Evolutionary conservation across 108 stramenopile species (phyloP), one percentile per base, ranked within the genome.

Genomic region (Cyclotella cryptica): DNA sequence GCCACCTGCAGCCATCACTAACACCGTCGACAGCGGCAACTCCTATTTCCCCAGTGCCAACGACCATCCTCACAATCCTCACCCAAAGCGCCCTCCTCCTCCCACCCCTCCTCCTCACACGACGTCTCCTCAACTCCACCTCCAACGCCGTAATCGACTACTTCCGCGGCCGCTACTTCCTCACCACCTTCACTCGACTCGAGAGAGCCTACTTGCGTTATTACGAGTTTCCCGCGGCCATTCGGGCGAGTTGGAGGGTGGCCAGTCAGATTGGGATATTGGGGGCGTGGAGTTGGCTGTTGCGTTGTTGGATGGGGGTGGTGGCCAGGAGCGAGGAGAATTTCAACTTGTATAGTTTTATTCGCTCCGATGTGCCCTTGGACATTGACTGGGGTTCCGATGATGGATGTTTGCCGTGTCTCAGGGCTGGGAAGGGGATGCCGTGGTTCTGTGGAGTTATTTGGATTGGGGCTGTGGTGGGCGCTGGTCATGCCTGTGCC

Each of bases 401-500:
- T 43, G 46, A 57, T 60, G 30, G 65, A 55, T 72, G 64, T 72
- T 40, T 81, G 40, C 80, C 80, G 43, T 82, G 81, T 51, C 66
- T 67, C 60, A 43, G 49, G 30, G 60, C 47, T 14, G 74, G 57
- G 5, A 61, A 69, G 57, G 76, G 77, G 17, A 35, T 87, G 81
- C 74, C 85, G 26, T 86, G 63, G 75, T 67, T 87, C 72, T 93
- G 83, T 81, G 88, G 82, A 14, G 30, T 89, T 63, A 41, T 89
- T 61, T 93, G 92, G 92, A 81, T 89, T 57, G 73, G 74, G 28
- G 57, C 84, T 2, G 86, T 90, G 10, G 79, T 88, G 6, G 86
- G 84, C 30, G 64, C 77, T 24, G 88, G 88, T n/a, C 84, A 87
- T 65, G 82, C 79, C 13, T 83, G 60, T 75, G 84, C 84, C 15